These are phyloP conservation scores for Volvox africanus DNA, from an alignment of 139 green algal species.

Conservation along the genomic window DNA sequence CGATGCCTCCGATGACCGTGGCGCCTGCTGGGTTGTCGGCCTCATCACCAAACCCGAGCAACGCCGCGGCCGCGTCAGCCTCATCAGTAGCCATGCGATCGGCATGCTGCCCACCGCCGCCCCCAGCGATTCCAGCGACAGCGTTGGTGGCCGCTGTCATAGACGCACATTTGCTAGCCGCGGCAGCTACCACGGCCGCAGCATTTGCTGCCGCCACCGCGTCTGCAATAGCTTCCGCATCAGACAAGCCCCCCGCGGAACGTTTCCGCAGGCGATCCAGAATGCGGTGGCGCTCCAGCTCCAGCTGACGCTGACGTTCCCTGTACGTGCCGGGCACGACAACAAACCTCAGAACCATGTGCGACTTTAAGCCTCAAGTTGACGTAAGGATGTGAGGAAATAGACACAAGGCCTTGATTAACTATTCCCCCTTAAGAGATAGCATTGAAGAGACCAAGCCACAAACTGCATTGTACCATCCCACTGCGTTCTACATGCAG, in stretches of 20 bases:
- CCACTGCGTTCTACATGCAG: too few species aligned
- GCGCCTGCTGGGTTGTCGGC: background rate
- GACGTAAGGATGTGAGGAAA: too few species aligned
- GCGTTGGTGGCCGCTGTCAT: background rate
- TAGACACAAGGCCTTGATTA: too few species aligned
- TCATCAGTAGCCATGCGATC: conserved; percentile 56
- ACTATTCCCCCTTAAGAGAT: too few species aligned
- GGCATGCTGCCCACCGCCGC: background rate
- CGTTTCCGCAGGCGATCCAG: conserved; percentile 24
- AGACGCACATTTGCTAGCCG: background rate
- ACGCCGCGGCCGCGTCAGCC: conserved; percentile 70
- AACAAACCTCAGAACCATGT: too few species aligned
- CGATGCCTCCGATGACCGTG: background rate
- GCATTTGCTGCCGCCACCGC: conserved; percentile 35
- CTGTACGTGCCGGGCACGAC: background rate
- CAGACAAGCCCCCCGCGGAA: background rate
- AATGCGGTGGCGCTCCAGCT: conserved; percentile 29
- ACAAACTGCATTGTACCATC: too few species aligned
- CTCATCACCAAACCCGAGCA: conserved; percentile 66
- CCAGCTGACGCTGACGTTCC: conserved; percentile 32
- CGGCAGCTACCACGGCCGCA: background rate
- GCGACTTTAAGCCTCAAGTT: too few species aligned
- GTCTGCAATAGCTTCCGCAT: conserved; percentile 11
- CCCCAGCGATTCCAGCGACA: background rate
- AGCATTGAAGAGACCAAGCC: too few species aligned